phyloP scores from a whole-genome alignment of 768 basidiomycete genomes.

The Mycena haematopus region DNA sequence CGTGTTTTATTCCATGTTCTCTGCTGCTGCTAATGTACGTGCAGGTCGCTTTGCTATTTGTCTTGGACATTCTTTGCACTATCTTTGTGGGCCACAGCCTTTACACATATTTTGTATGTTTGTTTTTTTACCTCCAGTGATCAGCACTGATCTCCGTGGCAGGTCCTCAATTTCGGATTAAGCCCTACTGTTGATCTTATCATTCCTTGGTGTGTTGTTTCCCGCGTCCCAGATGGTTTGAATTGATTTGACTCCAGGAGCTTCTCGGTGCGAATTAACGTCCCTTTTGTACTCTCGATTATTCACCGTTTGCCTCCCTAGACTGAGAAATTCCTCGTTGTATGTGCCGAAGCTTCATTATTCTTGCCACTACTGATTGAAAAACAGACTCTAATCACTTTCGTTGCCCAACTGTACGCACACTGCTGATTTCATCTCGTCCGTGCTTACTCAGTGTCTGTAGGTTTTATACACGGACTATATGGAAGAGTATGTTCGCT shows the following conservation, averaged over 20 bases:
- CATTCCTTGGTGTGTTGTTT: slow-evolving; percentile 22
- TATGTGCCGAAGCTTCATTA: slow-evolving; percentile 2
- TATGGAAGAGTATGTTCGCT: slow-evolving; percentile 18
- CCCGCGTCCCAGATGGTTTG: too few species aligned
- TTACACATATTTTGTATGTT: slow-evolving; percentile 21
- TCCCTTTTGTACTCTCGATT: too few species aligned
- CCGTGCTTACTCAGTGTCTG: background rate
- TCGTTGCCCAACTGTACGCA: slow-evolving; percentile 21
- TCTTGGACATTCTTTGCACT: slow-evolving; percentile 23
- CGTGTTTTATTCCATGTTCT: background rate
- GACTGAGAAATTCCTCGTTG: slow-evolving; percentile 24
- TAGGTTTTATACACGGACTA: slow-evolving; percentile 23
- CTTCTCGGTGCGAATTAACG: slow-evolving; percentile 11
- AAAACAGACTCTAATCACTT: slow-evolving; percentile 19
- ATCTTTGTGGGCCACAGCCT: slow-evolving; percentile 22
- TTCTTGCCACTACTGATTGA: background rate
- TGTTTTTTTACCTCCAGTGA: background rate
- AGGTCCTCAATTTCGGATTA: slow-evolving; percentile 24
- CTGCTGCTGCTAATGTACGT: background rate
- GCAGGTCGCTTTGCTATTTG: slow-evolving; percentile 20
- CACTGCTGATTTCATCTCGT: too few species aligned
- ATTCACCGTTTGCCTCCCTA: background rate
- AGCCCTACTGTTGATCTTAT: slow-evolving; percentile 17
- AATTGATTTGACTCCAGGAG: slow-evolving; percentile 13
- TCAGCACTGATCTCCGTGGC: background rate